phyloP scores from a whole-genome alignment of 2,329 filamentous ascomycete genomes.

The Hypoxylon sp. region DNA sequence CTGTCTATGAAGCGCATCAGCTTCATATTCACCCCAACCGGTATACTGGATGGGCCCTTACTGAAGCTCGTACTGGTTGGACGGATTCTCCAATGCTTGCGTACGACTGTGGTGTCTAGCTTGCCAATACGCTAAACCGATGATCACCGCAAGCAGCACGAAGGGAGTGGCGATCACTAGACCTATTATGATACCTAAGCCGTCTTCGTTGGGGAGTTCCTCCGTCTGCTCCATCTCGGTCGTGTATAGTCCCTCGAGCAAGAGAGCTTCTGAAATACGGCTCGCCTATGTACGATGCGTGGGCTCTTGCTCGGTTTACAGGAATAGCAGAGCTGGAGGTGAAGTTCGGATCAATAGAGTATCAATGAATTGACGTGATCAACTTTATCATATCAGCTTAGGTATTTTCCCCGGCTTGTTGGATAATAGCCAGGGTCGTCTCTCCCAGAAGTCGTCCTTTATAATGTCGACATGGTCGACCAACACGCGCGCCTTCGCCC shows the following conservation, averaged over 20 bases:
- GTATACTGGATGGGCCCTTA: not conserved
- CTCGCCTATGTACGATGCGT: not conserved
- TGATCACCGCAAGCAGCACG: not conserved
- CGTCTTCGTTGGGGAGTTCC: not conserved
- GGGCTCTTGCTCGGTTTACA: not conserved
- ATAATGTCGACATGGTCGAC: slow-evolving; percentile 93
- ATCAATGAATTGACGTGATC: slow-evolving; percentile 8
- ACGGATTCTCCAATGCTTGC: not conserved
- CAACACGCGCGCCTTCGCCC: slow-evolving; percentile 80
- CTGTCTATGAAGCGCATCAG: not conserved
- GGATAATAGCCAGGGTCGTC: slow-evolving; percentile 82
- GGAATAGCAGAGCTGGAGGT: not conserved
- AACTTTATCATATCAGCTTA: slow-evolving; percentile 58
- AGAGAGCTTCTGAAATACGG: not conserved
- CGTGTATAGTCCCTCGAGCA: not conserved
- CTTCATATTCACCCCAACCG: not conserved
- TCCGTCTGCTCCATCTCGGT: slow-evolving; percentile 1
- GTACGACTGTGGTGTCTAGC: not conserved
- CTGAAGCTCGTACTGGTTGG: slow-evolving; percentile 5
- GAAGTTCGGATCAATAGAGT: not conserved
- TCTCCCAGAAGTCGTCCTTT: slow-evolving; percentile 92
- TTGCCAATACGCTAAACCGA: not conserved
- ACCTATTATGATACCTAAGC: not conserved
- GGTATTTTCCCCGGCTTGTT: slow-evolving; percentile 76
- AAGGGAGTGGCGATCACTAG: not conserved